phyloP scores from a whole-genome alignment of 192 early-diverging fungal genomes.

The Coemansia sp. region DNA sequence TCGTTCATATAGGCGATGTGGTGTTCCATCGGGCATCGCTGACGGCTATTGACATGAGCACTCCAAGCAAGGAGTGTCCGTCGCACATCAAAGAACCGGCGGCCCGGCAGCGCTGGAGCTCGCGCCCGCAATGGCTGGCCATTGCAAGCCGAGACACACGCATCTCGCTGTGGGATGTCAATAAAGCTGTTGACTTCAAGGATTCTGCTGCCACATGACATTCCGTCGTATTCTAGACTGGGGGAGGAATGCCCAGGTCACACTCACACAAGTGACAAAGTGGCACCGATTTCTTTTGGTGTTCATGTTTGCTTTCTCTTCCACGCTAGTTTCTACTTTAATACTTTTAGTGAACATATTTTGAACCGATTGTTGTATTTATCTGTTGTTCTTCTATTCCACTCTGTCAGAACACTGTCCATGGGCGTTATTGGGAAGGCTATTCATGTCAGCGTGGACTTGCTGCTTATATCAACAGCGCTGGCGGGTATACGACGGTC shows the following conservation, averaged over 20 bases:
- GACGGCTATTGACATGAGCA: slow-evolving; percentile 37
- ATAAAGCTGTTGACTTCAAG: background rate
- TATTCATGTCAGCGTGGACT: slow-evolving; percentile 28
- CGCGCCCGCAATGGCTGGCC: slow-evolving; percentile 42
- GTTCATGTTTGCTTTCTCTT: too few species aligned
- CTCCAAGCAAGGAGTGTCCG: slow-evolving; percentile 12
- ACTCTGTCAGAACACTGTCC: background rate
- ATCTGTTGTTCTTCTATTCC: background rate
- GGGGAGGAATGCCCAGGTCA: too few species aligned
- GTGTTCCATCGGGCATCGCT: slow-evolving; percentile 41
- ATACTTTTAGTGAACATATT: too few species aligned
- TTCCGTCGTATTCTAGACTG: too few species aligned
- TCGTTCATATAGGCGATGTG: slow-evolving; percentile 13
- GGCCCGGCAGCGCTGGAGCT: slow-evolving; percentile 39
- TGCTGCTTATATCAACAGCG: slow-evolving; percentile 36
- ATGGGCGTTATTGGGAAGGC: slow-evolving; percentile 18
- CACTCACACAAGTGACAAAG: background rate
- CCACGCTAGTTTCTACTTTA: too few species aligned
- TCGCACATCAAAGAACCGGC: slow-evolving; percentile 18
- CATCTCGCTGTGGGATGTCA: slow-evolving; percentile 43
- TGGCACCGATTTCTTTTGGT: background rate
- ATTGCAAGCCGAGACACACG: slow-evolving; percentile 43
- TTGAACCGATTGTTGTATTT: background rate
- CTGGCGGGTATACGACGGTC: slow-evolving; percentile 44
- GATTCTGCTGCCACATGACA: background rate